Base-by-base conservation (phyloP, 2,329 filamentous ascomycete species). In the Neoarthrinium moseri region DNA sequence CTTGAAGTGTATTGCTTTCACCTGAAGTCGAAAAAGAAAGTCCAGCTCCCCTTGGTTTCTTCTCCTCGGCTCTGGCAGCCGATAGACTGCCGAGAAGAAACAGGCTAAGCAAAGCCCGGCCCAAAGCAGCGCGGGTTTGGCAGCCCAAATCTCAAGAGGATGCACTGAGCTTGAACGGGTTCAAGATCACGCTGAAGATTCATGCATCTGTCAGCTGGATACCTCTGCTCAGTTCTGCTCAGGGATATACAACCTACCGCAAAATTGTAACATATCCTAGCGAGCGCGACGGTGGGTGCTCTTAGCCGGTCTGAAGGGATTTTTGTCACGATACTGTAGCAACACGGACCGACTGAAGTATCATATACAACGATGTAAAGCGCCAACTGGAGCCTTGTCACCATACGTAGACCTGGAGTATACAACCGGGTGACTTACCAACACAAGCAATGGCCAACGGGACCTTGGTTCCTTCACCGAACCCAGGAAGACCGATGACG, bases 251-350 rank as follows among this genome's bases (percentile, higher is more conserved):
- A 7, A 7, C 48, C 13, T 44, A 50, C 48, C 45, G 30, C 48
- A 48, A 48, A 5, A 20, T 51, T 51, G 32, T 51, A 51, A 27
- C 45, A 45, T 24, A 51, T 51, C 20, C 44, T 35, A 4, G 48
- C 44, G 4, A 47, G 23, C n/a, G 48, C 44, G 4, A 50, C 45
- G 11, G 48, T 50, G 7, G 44, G 20, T 15, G 48, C 38, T 27
- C 36, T 47, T 22, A 46, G 33, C 23, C 33, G 26, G 20, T 33
- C 32, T 24, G 48, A 47, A 23, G 44, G 45, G 12, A 50, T 43
- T 15, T 50, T 44, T 5, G 48, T 47, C 23, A 50, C 48, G 20
- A 50, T 38, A 22, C 38, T 24, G 20, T 50, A 50, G 26, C 48
- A 50, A 21, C 48, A 50, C 4, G 48, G 48, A 1, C 48, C 48